Evolutionary conservation across 805 yeast species (phyloP), one percentile per base, ranked within the genome.

Genomic region (Cyberlindnera veronae): DNA sequence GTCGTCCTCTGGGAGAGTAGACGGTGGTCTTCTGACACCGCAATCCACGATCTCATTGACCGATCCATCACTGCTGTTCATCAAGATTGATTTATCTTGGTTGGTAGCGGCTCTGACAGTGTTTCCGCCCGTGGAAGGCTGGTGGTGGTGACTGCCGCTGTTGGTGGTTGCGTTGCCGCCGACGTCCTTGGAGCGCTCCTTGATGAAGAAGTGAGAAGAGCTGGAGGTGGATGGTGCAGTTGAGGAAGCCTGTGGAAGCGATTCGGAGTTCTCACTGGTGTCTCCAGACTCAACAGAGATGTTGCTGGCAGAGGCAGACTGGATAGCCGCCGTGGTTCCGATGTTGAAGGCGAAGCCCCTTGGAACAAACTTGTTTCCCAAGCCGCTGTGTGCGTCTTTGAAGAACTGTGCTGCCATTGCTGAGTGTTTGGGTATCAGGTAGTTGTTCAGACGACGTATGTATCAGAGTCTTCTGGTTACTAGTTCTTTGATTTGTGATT

Each of bases 361-460:
- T 16, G 60, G 52, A 19, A 46, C 36, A 27, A 54, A 54, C 43
- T 51, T 49, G 38, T 34, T 51, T 28, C 39, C 54, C 26, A 46
- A 34, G 4, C 52, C 50, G 7, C 32, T 30, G 4, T 47, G 51
- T 3, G 49, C 52, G 32, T 54, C 58, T 23, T 55, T 53, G 36
- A 54, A 54, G 44, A 55, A 54, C 19, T 49, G 53, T 2, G 57
- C 44, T 3, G 54, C 34, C 58, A 54, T 55, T n/a, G n/a, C n/a
- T n/a, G n/a, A n/a, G n/a, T n/a, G n/a, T n/a, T n/a, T n/a, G n/a
- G n/a, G n/a, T n/a, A n/a, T n/a, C n/a, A n/a, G n/a, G n/a, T n/a
- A n/a, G n/a, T n/a, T n/a, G n/a, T n/a, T n/a, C n/a, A n/a, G n/a
- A n/a, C n/a, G n/a, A n/a, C n/a, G n/a, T n/a, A n/a, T n/a, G n/a